Evolutionary conservation across 176 grass and related monocot species (phyloP).

Genomic region (Urochloa ruziziensis): DNA sequence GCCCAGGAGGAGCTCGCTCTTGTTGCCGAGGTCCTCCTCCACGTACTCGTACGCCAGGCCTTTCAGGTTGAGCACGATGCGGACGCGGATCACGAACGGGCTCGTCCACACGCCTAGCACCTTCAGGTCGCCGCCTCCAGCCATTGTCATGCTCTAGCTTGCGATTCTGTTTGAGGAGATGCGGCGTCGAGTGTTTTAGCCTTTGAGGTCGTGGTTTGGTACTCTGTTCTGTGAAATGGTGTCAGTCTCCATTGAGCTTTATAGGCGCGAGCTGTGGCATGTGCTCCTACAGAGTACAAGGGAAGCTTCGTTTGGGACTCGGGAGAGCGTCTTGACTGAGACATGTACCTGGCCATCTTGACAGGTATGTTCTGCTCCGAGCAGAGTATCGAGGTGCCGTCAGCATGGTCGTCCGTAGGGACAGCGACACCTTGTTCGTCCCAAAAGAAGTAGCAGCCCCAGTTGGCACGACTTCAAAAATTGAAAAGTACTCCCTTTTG

Average conservation of each 20-base stretch:
- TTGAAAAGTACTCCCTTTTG: not conserved
- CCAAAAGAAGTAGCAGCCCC: not conserved
- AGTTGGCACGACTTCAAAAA: not conserved
- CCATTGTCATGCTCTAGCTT: not conserved
- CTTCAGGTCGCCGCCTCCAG: constrained; percentile 49
- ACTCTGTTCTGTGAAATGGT: not conserved
- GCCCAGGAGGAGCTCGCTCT: constrained; percentile 51
- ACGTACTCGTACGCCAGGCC: constrained; percentile 60
- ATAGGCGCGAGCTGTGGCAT: not conserved
- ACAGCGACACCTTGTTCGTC: not conserved
- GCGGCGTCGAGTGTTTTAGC: too few relatives aligned
- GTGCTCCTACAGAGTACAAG: not conserved
- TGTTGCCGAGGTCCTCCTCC: constrained; percentile 50
- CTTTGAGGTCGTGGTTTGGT: not conserved
- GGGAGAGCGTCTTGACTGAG: not conserved
- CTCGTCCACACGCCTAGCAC: constrained; percentile 48
- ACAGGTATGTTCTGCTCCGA: not conserved
- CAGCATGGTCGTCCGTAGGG: not conserved
- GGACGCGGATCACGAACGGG: constrained; percentile 43
- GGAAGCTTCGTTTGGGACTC: not conserved
- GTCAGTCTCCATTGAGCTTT: not conserved
- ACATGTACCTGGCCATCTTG: not conserved
- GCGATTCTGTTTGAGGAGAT: not conserved
- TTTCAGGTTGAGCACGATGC: constrained; percentile 64
- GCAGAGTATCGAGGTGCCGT: not conserved